A percentile compares a stretch with the other conserved stretches of the same genome.
These are phyloP conservation scores for Endotrypanum monterogeii DNA, from an alignment of 208 protist genomes.

Conservation along the genomic window DNA sequence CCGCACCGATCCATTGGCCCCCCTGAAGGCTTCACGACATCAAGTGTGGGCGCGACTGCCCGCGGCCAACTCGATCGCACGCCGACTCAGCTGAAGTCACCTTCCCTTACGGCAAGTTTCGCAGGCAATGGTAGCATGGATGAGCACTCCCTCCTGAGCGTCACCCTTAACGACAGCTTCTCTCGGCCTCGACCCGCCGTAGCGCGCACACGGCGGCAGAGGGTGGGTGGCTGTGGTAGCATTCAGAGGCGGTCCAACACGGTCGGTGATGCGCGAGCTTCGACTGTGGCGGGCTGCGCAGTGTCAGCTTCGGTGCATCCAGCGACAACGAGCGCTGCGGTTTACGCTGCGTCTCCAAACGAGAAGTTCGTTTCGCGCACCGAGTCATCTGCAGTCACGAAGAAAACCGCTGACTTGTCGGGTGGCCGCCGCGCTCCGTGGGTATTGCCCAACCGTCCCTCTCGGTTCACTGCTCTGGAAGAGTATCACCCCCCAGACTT, in stretches of 20 bases:
- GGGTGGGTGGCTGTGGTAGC: not conserved
- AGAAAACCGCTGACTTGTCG: slow-evolving; percentile 3
- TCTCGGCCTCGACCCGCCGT: slow-evolving; percentile 20
- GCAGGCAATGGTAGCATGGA: slow-evolving; percentile 12
- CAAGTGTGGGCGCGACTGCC: not conserved
- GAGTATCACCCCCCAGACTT: slow-evolving; percentile 34
- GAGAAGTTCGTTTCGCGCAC: not conserved
- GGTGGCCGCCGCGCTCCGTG: slow-evolving; percentile 10
- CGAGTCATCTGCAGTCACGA: not conserved
- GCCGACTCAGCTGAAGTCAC: not conserved
- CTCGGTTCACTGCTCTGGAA: slow-evolving; percentile 10
- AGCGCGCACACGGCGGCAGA: slow-evolving; percentile 10
- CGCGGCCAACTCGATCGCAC: slow-evolving; percentile 13
- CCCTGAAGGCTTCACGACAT: not conserved
- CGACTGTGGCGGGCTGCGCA: not conserved
- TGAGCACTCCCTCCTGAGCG: not conserved
- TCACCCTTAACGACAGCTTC: slow-evolving; percentile 26
- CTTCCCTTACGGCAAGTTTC: not conserved
- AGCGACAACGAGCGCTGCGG: not conserved
- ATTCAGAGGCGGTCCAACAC: not conserved
- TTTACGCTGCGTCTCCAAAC: not conserved
- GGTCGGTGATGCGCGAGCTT: not conserved
- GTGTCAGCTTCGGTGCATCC: not conserved
- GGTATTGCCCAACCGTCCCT: slow-evolving; percentile 22
- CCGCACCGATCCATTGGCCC: not conserved